phyloP scores from a whole-genome alignment of 257 asterid genomes.

The Prunella vulgaris region DNA sequence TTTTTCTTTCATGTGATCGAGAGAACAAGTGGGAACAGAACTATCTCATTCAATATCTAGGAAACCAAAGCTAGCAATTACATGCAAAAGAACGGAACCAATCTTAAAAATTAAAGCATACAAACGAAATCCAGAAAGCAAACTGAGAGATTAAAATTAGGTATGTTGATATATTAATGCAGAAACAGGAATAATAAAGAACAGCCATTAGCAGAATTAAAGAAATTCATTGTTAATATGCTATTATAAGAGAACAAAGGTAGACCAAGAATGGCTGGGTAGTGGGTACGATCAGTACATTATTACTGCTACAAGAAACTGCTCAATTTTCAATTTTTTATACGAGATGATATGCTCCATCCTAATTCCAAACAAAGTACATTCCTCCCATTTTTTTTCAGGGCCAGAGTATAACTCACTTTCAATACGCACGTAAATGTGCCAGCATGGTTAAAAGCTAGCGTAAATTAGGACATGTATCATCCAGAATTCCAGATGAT shows the following conservation, averaged over 20 bases:
- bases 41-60: neutral
- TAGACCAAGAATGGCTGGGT: constrained; percentile 3
- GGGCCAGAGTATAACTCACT: neutral
- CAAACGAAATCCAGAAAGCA: neutral
- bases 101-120: neutral
- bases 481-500: constrained; percentile 1
- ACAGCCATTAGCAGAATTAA: neutral
- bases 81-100: neutral
- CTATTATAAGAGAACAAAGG: neutral
- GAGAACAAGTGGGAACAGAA: neutral
- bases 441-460: constrained; percentile 8
- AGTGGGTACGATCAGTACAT: constrained; percentile 8
- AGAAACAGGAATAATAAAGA: neutral
- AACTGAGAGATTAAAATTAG: constrained; percentile 7
- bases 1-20: constrained; percentile 2
- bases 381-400: neutral
- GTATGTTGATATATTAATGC: neutral
- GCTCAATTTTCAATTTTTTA: neutral
- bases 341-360: neutral
- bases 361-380: neutral
- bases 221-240: neutral
- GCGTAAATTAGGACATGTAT: neutral
- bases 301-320: constrained; percentile 7
- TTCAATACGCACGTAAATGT: neutral
- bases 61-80: neutral